Evolutionary conservation across 495 filamentous ascomycete genomes (phyloP), one percentile per base, ranked within the genome.

Genomic region (Podospora sp.): DNA sequence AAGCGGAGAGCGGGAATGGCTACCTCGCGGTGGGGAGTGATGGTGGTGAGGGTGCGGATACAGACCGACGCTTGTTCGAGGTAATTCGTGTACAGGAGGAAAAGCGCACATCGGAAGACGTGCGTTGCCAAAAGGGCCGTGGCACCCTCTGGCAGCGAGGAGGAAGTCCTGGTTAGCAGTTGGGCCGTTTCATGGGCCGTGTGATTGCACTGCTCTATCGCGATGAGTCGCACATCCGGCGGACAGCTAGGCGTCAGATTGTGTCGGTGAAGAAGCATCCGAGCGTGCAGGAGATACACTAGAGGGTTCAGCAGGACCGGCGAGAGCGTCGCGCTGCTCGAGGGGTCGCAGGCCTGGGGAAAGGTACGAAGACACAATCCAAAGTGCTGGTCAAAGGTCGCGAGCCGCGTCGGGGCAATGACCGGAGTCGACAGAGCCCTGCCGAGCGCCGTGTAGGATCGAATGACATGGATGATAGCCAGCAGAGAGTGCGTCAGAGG

Each of bases 221-320:
- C 94, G 0, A 84, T 83, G 9, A 78, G 75, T 22, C 94, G 87
- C 35, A 87, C 86, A 27, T 89, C 84, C 6, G 78, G 69, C 1
- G 87, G 82, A 70, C 92, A 95, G 29, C 84, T 80, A 0, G 92
- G 90, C 0, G 89, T 89, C 6, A 97, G 87, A 72, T 98, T 99
- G 72, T 97, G 94, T 14, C 95, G 91, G 78, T 97, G 92, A 21
- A 99, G 87, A 22, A 94, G 80, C 25, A 97, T 83, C 26, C 93
- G 90, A 24, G 90, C 89, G 69, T 92, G 91, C 69, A 97, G 91
- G 22, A 97, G 86, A 71, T 91, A 89, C 65, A 90, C 81, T 14
- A 95, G 82, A 2, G 92, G 89, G 51, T 87, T 85, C 33, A 97
- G 78, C 20, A 88, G 85, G 46, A 86, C 83, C 8, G 93, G 92